phyloP scores from a whole-genome alignment of 192 early-diverging fungal species.

The Entomortierella lignicola region DNA sequence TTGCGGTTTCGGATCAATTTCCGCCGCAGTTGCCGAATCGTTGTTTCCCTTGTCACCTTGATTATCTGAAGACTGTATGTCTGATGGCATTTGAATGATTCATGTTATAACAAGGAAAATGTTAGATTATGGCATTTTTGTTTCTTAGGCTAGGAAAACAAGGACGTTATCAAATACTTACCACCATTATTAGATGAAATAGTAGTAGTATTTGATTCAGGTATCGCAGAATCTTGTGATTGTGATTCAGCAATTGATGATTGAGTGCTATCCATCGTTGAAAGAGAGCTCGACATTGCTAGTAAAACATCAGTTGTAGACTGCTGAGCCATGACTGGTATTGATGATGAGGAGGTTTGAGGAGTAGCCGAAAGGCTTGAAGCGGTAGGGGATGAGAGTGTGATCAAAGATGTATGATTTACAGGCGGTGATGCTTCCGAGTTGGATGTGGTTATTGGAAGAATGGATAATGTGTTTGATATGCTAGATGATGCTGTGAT shows the following conservation, averaged over 20 bases:
- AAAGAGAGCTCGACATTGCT: not conserved
- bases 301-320: not conserved
- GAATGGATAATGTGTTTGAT: not conserved
- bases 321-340: not conserved
- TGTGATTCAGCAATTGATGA: not conserved
- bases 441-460: not conserved
- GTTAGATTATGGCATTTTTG: no score
- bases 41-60: constrained; percentile 27
- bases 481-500: constrained; percentile 1
- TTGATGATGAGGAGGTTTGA: constrained; percentile 2
- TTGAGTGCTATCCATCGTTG: constrained; percentile 6
- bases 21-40: not conserved
- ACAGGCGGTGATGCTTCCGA: not conserved
- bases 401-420: not conserved
- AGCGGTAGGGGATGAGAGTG: not conserved
- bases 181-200: not conserved
- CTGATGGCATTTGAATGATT: constrained; percentile 6
- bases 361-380: not conserved
- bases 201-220: not conserved
- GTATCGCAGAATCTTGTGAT: not conserved
- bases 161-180: no score
- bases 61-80: constrained; percentile 8
- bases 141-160: no score
- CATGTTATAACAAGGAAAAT: not conserved
- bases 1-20: constrained; percentile 17